phyloP scores from a whole-genome alignment of 257 asterid species.

The Lavandula angustifolia region DNA sequence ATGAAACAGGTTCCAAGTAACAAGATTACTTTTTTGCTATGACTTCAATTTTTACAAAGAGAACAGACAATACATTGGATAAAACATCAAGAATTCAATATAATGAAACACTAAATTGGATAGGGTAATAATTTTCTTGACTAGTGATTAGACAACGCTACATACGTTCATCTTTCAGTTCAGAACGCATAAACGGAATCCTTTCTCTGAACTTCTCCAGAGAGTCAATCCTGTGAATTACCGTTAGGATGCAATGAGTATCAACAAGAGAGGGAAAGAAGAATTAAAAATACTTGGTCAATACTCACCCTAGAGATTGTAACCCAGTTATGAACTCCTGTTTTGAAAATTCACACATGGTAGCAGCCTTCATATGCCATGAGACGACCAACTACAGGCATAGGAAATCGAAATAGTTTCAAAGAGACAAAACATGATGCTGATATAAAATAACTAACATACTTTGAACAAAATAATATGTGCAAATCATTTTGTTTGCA shows the following conservation, averaged over 20 bases:
- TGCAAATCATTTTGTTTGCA: slow-evolving; percentile 6
- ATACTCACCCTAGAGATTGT: slow-evolving; percentile 86
- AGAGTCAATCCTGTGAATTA: slow-evolving; percentile 80
- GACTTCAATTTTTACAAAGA: slow-evolving; percentile 3
- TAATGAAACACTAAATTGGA: slow-evolving; percentile 16
- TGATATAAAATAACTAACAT: not conserved
- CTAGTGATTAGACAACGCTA: slow-evolving; percentile 34
- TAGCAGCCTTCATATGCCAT: slow-evolving; percentile 96
- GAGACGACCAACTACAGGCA: slow-evolving; percentile 51
- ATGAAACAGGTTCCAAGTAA: slow-evolving; percentile 14
- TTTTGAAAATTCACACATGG: slow-evolving; percentile 97
- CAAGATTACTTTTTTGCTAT: not conserved
- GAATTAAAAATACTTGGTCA: slow-evolving; percentile 20
- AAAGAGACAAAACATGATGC: slow-evolving; percentile 16
- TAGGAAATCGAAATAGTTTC: slow-evolving; percentile 11
- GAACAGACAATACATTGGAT: slow-evolving; percentile 10
- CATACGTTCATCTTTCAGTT: slow-evolving; percentile 97
- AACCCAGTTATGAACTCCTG: slow-evolving; percentile 87
- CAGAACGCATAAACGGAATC: slow-evolving; percentile 90
- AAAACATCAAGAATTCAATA: slow-evolving; percentile 21
- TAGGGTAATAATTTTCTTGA: not conserved
- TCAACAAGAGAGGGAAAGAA: slow-evolving; percentile 23
- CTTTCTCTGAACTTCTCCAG: slow-evolving; percentile 89
- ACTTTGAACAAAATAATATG: slow-evolving; percentile 3
- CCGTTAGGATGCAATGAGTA: slow-evolving; percentile 22